These are phyloP conservation scores for Bonnemaisonia californica DNA, from an alignment of 31 red algal species.

Conservation along the genomic window DNA sequence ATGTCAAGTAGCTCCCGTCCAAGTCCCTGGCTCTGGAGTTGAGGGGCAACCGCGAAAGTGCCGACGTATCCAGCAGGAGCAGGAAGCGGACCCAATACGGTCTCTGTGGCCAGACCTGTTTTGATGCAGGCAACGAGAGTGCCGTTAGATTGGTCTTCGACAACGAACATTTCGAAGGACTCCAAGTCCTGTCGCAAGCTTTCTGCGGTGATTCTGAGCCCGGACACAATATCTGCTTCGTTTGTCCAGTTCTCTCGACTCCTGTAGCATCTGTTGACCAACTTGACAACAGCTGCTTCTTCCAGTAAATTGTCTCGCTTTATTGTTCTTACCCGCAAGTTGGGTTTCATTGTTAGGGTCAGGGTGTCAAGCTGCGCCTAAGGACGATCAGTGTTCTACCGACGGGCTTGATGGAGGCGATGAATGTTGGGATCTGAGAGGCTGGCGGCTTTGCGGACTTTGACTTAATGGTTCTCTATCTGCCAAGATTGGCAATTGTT, in stretches of 20 bases:
- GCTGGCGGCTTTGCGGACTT: too few species aligned
- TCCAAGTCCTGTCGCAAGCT: constrained; percentile 9
- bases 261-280: constrained; percentile 72
- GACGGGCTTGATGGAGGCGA: too few species aligned
- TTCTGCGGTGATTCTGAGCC: constrained; percentile 27
- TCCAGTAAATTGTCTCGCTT: constrained; percentile 12
- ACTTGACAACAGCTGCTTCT: constrained; percentile 33
- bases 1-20: constrained; percentile 36
- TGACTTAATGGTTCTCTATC: too few species aligned
- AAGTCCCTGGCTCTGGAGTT: constrained; percentile 58
- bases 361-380: neutral
- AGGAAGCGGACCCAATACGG: constrained; percentile 29
- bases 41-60: constrained; percentile 40
- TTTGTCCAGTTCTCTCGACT: constrained; percentile 54
- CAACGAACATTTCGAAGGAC: constrained; percentile 33
- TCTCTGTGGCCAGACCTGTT: constrained; percentile 30
- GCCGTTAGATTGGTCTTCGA: constrained; percentile 9
- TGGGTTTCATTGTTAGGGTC: neutral
- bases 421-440: too few species aligned
- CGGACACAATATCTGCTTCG: constrained; percentile 49
- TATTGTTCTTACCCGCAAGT: constrained; percentile 13
- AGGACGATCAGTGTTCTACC: neutral
- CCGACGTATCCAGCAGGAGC: constrained; percentile 58
- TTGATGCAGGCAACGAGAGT: constrained; percentile 41
- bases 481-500: too few species aligned